Base-by-base conservation (phyloP, 371 early-diverging fungal genomes). In the Mucor piriformis region DNA sequence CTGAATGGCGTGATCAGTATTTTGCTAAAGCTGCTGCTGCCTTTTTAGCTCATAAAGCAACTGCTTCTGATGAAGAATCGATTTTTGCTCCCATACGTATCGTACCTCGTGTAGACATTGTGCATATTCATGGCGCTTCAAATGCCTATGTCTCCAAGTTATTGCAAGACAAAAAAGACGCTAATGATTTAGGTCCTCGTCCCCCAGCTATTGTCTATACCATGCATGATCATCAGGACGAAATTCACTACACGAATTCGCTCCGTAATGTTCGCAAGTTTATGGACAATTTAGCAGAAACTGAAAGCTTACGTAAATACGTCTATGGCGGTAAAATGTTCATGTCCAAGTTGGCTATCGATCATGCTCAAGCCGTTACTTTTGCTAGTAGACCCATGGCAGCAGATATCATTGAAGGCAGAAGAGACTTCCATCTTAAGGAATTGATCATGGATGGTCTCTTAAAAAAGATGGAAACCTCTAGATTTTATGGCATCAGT, bases 1-100 rank as follows among this genome's bases (percentile, higher is more conserved):
- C 64, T 16, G 88, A 88, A 60, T 88, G 88, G 86, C 75, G 76
- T 49, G 85, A 88, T 64, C 82, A 84, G 5, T 88, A 78, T 44
- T 88, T 88, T 60, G 69, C 70, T 32, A 88, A 88, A 65, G 88
- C 86, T 1, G 85, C 74, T 0, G 85, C 88, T 4, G 67, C 77
- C 1, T 84, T 88, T 57, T 67, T 88, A 24, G 75, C 81, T 21
- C 77, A 81, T 54, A 77, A 77, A 44, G 73, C 75, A 0, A 79
- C 82, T 12, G 70, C 75, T 16, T 66, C 69, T 16, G 73, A 81
- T 29, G 87, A 87, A 50, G 72, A 81, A 32, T 78, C 84, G 0
- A 65, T 81, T 10, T 87, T 87, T 66, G 84, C 84, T 5, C 74
- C 79, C 0, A 32, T 72, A 1, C 57, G 51, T 33, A 58, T 50